phyloP scores from a whole-genome alignment of 805 yeast genomes.

The Cyberlindnera amylophila region DNA sequence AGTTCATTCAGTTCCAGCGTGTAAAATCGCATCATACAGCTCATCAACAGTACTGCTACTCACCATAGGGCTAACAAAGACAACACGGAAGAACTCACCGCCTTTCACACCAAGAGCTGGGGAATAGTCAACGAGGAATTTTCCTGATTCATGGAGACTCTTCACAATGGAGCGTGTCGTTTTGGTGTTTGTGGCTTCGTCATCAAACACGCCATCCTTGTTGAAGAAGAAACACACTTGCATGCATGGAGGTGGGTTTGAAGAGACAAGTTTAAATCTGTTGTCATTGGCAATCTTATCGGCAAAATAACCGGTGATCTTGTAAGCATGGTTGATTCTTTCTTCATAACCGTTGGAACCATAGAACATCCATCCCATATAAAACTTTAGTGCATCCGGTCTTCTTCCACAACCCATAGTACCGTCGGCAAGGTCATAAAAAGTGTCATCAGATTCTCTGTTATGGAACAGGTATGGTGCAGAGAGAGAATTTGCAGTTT shows the following conservation, averaged over 20 bases:
- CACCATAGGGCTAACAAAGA: conserved; percentile 67
- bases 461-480: conserved; percentile 83
- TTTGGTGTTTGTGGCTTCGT: conserved; percentile 40
- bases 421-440: conserved; percentile 79
- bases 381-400: conserved; percentile 75
- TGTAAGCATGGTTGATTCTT: conserved; percentile 71
- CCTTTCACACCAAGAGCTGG: conserved; percentile 56
- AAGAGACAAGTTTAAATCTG: conserved; percentile 54
- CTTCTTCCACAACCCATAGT: conserved; percentile 92
- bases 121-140: conserved; percentile 73
- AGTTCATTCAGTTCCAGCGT: conserved; percentile 30
- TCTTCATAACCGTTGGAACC: conserved; percentile 62
- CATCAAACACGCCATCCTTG: conserved; percentile 36
- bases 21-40: conserved; percentile 37
- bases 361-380: conserved; percentile 77
- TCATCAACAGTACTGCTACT: conserved; percentile 42
- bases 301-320: conserved; percentile 60
- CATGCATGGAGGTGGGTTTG: conserved; percentile 65
- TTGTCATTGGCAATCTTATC: conserved; percentile 32
- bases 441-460: conserved; percentile 42
- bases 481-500: conserved; percentile 65
- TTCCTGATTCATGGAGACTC: conserved; percentile 56
- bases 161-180: conserved; percentile 61
- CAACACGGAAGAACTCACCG: conserved; percentile 85
- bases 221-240: conserved; percentile 81